Evolutionary conservation across 2,329 filamentous ascomycete species (phyloP).

Genomic region (Colletotrichum karsti): DNA sequence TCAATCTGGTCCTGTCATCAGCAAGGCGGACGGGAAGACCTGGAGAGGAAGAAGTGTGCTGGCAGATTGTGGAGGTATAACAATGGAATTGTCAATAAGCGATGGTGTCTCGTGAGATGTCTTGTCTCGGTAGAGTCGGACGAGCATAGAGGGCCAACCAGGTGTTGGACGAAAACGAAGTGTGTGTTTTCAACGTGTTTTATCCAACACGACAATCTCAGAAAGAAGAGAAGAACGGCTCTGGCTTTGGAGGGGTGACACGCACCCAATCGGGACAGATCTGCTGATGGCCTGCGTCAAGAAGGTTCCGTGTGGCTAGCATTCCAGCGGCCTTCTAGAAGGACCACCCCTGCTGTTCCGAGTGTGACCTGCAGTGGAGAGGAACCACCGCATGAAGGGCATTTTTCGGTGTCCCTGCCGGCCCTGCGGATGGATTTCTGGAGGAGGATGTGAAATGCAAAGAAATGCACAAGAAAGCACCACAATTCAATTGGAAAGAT

Average conservation of each 20-base stretch:
- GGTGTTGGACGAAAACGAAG: background rate
- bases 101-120: background rate
- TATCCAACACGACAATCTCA: background rate
- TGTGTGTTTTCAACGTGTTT: constrained; percentile 23
- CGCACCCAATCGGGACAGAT: background rate
- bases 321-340: constrained; percentile 25
- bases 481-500: no score
- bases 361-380: background rate
- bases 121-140: background rate
- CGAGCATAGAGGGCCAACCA: background rate
- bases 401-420: background rate
- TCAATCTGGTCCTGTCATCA: background rate
- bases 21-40: background rate
- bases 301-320: constrained; percentile 15
- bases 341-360: constrained; percentile 11
- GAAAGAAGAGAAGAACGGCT: background rate
- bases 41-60: background rate
- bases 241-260: background rate
- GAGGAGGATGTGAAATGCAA: background rate
- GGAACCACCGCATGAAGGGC: constrained; percentile 8
- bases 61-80: background rate
- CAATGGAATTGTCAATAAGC: no score
- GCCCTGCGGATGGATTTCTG: background rate
- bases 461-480: background rate
- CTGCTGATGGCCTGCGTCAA: constrained; percentile 15